A percentile compares a stretch with the other conserved stretches of the same genome.
Conservation (phyloP, 1,284 basidiomycete genomes). For the Trichosporon inkin region DNA sequence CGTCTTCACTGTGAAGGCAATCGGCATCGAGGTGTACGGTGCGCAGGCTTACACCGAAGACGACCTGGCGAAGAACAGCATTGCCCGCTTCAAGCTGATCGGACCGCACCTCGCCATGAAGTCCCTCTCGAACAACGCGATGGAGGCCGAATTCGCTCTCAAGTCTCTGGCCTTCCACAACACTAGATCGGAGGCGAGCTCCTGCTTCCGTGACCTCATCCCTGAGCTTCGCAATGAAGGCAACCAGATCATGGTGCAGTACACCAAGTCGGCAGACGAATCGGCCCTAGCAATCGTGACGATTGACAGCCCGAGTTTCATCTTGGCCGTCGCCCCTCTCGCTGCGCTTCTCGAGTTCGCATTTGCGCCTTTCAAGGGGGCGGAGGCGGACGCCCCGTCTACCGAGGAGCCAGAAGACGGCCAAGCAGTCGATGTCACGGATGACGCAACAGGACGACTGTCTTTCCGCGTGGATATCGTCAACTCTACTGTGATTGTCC, state of each 20-base stretch:
- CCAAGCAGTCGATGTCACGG: constrained; percentile 19
- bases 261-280: constrained; percentile 62
- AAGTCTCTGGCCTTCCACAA: constrained; percentile 89
- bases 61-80: constrained; percentile 71
- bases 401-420: constrained; percentile 32
- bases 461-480: constrained; percentile 83
- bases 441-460: constrained; percentile 33
- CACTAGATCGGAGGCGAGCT: constrained; percentile 67
- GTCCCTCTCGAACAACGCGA: constrained; percentile 73
- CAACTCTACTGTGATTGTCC: constrained; percentile 81
- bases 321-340: constrained; percentile 89
- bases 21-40: constrained; percentile 92
- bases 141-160: constrained; percentile 81
- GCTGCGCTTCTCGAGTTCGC: constrained; percentile 86
- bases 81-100: constrained; percentile 79
- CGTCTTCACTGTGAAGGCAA: constrained; percentile 65
- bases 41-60: constrained; percentile 59
- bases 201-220: constrained; percentile 91
- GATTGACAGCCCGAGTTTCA: constrained; percentile 87
- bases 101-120: constrained; percentile 77
- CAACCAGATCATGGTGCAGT: constrained; percentile 90
- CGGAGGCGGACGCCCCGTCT: constrained; percentile 16
- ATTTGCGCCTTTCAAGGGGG: constrained; percentile 58
- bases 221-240: constrained; percentile 83
- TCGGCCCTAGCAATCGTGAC: constrained; percentile 75